phyloP scores from a whole-genome alignment of 768 basidiomycete genomes.

The Boletellus ananiceps region DNA sequence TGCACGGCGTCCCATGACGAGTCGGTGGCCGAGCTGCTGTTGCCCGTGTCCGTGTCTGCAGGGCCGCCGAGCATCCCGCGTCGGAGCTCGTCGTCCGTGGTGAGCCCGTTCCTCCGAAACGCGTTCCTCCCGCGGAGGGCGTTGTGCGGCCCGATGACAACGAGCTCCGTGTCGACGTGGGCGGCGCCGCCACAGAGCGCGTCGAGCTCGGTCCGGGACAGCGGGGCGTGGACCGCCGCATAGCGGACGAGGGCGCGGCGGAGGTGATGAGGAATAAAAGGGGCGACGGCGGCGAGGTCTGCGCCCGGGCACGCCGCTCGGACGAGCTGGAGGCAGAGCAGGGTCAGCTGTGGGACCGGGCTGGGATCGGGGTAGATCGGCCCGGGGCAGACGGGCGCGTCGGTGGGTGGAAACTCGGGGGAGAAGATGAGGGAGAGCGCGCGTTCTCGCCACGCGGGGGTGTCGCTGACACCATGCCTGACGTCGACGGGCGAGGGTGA shows the following conservation, averaged over 20 bases:
- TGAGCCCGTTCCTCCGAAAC: conserved; percentile 28
- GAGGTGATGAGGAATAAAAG: conserved; percentile 55
- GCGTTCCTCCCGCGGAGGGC: conserved; percentile 37
- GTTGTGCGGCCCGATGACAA: conserved; percentile 56
- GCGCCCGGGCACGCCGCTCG: conserved; percentile 34
- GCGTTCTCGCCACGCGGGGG: conserved; percentile 45
- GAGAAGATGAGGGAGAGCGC: conserved; percentile 53
- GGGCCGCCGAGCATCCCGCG: neutral
- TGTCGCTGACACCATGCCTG: conserved; percentile 19
- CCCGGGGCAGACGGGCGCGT: conserved; percentile 1
- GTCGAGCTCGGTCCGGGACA: conserved; percentile 46
- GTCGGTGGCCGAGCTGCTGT: neutral
- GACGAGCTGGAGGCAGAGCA: conserved; percentile 54
- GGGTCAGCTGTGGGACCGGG: conserved; percentile 46
- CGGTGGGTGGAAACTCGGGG: neutral
- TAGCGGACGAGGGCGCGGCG: conserved; percentile 55
- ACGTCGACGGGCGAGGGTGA: conserved; percentile 6
- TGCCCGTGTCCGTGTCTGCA: too few relatives aligned
- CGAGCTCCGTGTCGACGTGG: conserved; percentile 58
- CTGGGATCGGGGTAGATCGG: conserved; percentile 14
- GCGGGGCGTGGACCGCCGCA: conserved; percentile 52
- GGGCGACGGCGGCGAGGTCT: conserved; percentile 47
- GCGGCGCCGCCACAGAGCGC: conserved; percentile 46
- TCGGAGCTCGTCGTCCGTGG: neutral
- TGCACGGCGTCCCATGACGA: conserved; percentile 40